Percentiles rank a stretch among this genome's conserved stretches.
Evolutionary conservation across 1,284 basidiomycete genomes (phyloP).

Genomic region (Sporisorium reilianum): DNA sequence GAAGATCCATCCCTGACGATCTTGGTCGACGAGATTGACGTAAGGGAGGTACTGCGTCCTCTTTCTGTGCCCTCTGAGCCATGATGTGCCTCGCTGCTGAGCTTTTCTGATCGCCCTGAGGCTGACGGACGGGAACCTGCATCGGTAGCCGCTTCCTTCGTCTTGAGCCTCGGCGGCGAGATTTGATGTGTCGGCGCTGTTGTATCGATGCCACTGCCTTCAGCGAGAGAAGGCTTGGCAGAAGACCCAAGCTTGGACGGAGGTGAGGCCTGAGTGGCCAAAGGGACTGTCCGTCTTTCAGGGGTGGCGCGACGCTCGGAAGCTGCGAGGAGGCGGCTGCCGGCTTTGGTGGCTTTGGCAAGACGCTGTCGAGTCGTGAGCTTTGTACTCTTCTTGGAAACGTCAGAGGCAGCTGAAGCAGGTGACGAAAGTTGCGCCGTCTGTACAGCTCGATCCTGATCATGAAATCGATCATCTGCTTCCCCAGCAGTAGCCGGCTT

Average conservation of each 20-base stretch:
- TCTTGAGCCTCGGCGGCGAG: conserved; percentile 9
- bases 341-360: conserved; percentile 49
- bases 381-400: conserved; percentile 30
- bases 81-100: neutral
- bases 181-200: neutral
- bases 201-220: neutral
- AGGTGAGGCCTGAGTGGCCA: conserved; percentile 3
- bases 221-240: neutral
- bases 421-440: conserved; percentile 10
- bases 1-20: neutral
- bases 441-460: conserved; percentile 1
- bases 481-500: neutral
- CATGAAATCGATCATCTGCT: conserved; percentile 1
- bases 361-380: conserved; percentile 49
- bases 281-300: conserved; percentile 12
- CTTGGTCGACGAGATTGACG: neutral
- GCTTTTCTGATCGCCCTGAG: neutral
- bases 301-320: conserved; percentile 29
- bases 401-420: conserved; percentile 20
- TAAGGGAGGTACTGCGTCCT: neutral
- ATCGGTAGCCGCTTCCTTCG: neutral
- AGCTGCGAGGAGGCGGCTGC: conserved; percentile 30
- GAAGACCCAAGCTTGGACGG: conserved; percentile 10
- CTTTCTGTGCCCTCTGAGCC: neutral
- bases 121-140: neutral